Evolutionary conservation across 495 filamentous ascomycete genomes (phyloP).

Genomic region (Rhizodiscina lignyota): DNA sequence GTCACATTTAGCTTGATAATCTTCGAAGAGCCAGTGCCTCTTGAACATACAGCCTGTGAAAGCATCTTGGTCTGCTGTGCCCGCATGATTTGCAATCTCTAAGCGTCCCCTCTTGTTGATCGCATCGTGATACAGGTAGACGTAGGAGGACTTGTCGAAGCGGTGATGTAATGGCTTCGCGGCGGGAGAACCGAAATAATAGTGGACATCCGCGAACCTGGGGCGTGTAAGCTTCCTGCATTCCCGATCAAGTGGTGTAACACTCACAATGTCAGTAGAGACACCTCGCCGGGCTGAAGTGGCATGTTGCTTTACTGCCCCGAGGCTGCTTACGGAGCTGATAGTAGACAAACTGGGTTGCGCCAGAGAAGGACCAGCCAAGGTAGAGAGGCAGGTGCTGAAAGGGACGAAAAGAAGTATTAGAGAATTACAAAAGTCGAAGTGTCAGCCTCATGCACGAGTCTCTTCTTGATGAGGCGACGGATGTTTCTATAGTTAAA

Average conservation of each 20-base stretch:
- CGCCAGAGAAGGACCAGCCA: too few species aligned
- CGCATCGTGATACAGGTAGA: conserved; percentile 72
- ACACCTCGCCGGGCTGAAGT: conserved; percentile 58
- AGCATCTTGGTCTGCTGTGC: conserved; percentile 74
- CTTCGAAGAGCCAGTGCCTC: neutral
- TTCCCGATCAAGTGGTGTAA: neutral
- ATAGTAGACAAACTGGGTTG: too few species aligned
- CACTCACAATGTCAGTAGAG: conserved; percentile 55
- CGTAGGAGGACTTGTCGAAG: conserved; percentile 77
- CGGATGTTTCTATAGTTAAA: too few species aligned
- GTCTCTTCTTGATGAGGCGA: too few species aligned
- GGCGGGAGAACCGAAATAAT: conserved; percentile 61
- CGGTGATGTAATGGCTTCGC: conserved; percentile 62
- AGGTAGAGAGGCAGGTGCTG: too few species aligned
- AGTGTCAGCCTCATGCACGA: too few species aligned
- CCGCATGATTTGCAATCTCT: conserved; percentile 78
- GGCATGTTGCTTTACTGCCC: too few species aligned
- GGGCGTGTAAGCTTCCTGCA: conserved; percentile 6
- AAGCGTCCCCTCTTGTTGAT: conserved; percentile 49
- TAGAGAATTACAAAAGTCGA: too few species aligned
- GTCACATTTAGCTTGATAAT: conserved; percentile 8
- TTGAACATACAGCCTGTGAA: conserved; percentile 58
- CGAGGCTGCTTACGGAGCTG: too few species aligned
- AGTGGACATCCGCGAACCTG: conserved; percentile 83
- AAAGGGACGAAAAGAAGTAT: too few species aligned